Conservation (phyloP, 2,329 filamentous ascomycete genomes). For the Xylaria digitata region DNA sequence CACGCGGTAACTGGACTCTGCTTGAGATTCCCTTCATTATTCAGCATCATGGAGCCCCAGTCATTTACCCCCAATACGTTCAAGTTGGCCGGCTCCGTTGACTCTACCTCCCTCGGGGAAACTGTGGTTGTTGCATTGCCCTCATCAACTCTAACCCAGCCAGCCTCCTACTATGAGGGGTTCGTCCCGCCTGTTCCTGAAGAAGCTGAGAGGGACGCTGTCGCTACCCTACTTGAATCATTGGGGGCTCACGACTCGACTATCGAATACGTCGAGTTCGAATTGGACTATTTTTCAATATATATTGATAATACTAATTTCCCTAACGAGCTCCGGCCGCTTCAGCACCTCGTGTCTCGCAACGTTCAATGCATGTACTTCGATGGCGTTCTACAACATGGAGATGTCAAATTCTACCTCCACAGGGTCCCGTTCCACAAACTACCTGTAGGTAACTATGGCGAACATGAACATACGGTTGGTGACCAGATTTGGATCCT, state of each 20-base stretch:
- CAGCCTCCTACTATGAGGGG: slow-evolving; percentile 46
- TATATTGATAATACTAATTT: slow-evolving; percentile 57
- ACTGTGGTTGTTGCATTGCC: slow-evolving; percentile 41
- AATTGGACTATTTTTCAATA: slow-evolving; percentile 68
- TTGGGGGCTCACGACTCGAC: slow-evolving; percentile 25
- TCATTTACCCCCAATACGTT: too few species aligned
- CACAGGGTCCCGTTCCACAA: slow-evolving; percentile 65
- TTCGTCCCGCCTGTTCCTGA: slow-evolving; percentile 44
- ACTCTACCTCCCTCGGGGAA: not conserved
- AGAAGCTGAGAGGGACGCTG: slow-evolving; percentile 48
- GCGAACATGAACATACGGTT: slow-evolving; percentile 58
- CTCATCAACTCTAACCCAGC: slow-evolving; percentile 42
- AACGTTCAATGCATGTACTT: slow-evolving; percentile 60
- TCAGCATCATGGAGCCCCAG: not conserved
- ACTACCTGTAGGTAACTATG: slow-evolving; percentile 76
- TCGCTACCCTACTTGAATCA: slow-evolving; percentile 48
- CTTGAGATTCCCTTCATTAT: not conserved
- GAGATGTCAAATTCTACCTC: slow-evolving; percentile 61
- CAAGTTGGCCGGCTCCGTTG: not conserved
- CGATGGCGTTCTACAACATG: slow-evolving; percentile 68
- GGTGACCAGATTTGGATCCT: slow-evolving; percentile 72
- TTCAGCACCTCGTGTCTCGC: slow-evolving; percentile 63
- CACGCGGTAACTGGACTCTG: not conserved
- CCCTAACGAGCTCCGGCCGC: slow-evolving; percentile 63
- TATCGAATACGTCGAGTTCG: slow-evolving; percentile 59